These are phyloP conservation scores for Anastatica hierochuntica DNA, from an alignment of 345 rosid species.

Conservation along the genomic window DNA sequence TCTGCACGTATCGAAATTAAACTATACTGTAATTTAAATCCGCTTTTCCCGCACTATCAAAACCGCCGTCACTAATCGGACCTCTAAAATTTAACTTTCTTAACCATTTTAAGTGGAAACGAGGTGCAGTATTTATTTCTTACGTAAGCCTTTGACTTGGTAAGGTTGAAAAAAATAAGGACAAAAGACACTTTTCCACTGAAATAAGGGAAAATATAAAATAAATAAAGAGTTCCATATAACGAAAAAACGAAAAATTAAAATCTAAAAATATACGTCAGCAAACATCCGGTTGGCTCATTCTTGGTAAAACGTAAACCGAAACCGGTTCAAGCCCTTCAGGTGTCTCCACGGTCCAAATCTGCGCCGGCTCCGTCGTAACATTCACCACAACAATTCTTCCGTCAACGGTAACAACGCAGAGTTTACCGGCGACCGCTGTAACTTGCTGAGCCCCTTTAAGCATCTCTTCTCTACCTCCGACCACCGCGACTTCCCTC, in stretches of 20 bases:
- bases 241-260: background rate
- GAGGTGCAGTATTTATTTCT: too few species aligned
- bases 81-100: too few species aligned
- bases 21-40: too few species aligned
- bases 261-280: constrained; percentile 11
- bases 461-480: constrained; percentile 28
- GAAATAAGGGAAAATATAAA: background rate
- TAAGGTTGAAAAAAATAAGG: constrained; percentile 8
- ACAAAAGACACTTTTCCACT: constrained; percentile 15
- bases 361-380: constrained; percentile 22
- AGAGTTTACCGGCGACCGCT: constrained; percentile 34
- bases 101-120: too few species aligned
- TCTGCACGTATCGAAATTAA: too few species aligned
- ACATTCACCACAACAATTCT: constrained; percentile 37
- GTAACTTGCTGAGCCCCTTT: constrained; percentile 34
- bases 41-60: too few species aligned
- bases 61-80: too few species aligned
- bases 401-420: constrained; percentile 25
- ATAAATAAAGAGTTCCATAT: background rate
- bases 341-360: constrained; percentile 38
- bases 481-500: constrained; percentile 24
- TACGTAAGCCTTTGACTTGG: background rate
- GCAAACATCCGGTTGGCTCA: constrained; percentile 19
- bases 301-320: constrained; percentile 44
- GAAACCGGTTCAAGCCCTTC: constrained; percentile 33